Base-by-base conservation (phyloP, 495 filamentous ascomycete genomes). In the Endocarpon pusillum region DNA sequence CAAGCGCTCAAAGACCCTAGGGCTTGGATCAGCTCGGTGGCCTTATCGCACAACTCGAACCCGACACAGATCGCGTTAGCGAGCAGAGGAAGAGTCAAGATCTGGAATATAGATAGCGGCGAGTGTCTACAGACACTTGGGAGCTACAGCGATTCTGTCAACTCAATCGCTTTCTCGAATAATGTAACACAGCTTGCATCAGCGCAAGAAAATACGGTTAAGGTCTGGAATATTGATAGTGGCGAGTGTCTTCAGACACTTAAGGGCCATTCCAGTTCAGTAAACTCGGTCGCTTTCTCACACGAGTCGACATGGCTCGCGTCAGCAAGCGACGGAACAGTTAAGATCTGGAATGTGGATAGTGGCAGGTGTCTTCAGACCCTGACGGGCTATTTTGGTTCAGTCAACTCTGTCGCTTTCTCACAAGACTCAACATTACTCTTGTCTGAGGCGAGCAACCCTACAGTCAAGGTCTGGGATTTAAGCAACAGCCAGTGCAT, bases 391-490 rank as follows among this genome's bases (percentile, higher is more conserved):
- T 47, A 50, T 44, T 34, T 8, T 18, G 46, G 23, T 32, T 35
- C 3, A 14, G 47, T 51, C 26, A 32, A 26, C 9, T 21, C 42
- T 12, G 40, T 59, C 15, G 46, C 36, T n/a, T 54, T 54, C 48
- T 48, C 47, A 32, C 37, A 37, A 17, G 36, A 54, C 40, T 37
- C 45, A 30, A 23, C 42, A 29, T 36, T 38, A 32, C 17, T 58
- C 3, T 53, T 49, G 6, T 58, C 47, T 11, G 48, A 32, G n/a
- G 48, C 49, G 15, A 30, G 19, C 0, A 46, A 59, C 36, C 5
- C 38, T 0, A 47, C 37, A n/a, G 39, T 60, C 16, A 41, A 40
- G 33, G 36, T 59, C 38, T 59, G 49, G 56, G 46, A 59, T n/a
- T n/a, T n/a, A n/a, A n/a, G n/a, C n/a, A n/a, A n/a, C n/a, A n/a